phyloP scores from a whole-genome alignment of 2,329 filamentous ascomycete genomes.

The Trichoderma lentiforme region DNA sequence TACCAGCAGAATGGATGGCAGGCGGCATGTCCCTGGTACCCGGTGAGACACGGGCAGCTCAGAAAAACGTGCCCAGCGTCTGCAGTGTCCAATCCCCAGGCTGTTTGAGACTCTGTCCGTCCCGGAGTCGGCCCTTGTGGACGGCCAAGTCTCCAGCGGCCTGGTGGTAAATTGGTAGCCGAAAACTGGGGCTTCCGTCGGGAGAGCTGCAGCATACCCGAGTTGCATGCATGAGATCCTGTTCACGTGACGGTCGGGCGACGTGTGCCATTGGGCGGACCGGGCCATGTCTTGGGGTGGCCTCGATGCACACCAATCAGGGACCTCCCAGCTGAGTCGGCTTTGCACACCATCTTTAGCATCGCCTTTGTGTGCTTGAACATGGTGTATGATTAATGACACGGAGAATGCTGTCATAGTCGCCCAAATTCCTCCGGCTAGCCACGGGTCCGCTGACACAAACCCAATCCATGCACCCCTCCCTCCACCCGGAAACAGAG shows the following conservation, averaged over 20 bases:
- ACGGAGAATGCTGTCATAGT: neutral
- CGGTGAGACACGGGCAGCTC: neutral
- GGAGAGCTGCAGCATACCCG: conserved; percentile 35
- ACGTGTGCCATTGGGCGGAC: conserved; percentile 40
- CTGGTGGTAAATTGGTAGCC: conserved; percentile 13
- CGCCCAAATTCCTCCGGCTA: neutral
- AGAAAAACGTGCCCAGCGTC: neutral
- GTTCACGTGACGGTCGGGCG: conserved; percentile 34
- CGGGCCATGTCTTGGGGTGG: conserved; percentile 31
- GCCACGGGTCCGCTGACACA: conserved; percentile 7
- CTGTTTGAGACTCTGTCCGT: neutral
- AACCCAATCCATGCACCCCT: neutral
- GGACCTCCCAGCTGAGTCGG: neutral
- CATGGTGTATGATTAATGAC: neutral
- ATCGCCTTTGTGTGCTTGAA: neutral
- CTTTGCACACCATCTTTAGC: conserved; percentile 2
- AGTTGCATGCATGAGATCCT: conserved; percentile 31
- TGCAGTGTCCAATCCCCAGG: neutral
- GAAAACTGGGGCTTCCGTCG: conserved; percentile 31
- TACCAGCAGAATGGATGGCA: neutral
- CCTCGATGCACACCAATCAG: conserved; percentile 26
- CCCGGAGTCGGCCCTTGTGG: conserved; percentile 4
- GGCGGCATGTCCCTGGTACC: neutral
- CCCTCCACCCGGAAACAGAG: neutral
- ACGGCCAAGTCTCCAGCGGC: conserved; percentile 10